Conservation (phyloP, 2,329 filamentous ascomycete genomes). For the Graphium sp. region DNA sequence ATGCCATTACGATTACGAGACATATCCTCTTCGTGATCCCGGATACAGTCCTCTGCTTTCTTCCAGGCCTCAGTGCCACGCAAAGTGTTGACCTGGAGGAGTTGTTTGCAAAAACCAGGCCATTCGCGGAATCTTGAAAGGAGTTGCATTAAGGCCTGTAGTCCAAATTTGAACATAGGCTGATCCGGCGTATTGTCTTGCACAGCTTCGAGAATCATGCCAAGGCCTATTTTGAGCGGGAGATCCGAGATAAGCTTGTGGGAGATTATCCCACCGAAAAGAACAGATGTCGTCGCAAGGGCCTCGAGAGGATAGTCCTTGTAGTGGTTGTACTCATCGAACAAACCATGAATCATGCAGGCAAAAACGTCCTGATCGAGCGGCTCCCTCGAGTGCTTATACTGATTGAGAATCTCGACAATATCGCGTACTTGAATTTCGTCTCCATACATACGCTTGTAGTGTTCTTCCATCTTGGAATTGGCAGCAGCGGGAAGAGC, state of each 20-base stretch:
- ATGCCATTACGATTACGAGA: constrained; percentile 33
- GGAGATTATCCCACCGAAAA: constrained; percentile 93
- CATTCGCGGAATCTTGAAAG: constrained; percentile 73
- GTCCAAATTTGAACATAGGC: constrained; percentile 94
- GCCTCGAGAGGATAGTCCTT: constrained; percentile 92
- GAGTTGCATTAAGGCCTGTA: constrained; percentile 86
- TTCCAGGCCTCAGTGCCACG: constrained; percentile 72
- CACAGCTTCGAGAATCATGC: constrained; percentile 95
- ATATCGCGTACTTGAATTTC: constrained; percentile 77
- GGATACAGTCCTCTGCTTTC: constrained; percentile 67
- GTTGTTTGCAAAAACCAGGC: constrained; percentile 83
- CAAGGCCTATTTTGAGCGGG: constrained; percentile 82
- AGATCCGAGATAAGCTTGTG: constrained; percentile 82
- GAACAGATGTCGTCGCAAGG: constrained; percentile 82
- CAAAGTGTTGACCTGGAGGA: constrained; percentile 67
- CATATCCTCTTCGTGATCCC: constrained; percentile 44
- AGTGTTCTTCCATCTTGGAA: constrained; percentile 89
- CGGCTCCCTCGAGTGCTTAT: constrained; percentile 74
- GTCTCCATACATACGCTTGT: constrained; percentile 93
- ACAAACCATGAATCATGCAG: constrained; percentile 95
- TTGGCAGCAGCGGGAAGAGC: constrained; percentile 64
- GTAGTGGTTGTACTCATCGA: constrained; percentile 95
- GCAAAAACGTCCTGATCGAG: constrained; percentile 89
- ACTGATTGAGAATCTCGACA: constrained; percentile 66
- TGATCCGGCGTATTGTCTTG: constrained; percentile 68